Conservation (phyloP, 2,329 filamentous ascomycete species). For the Akanthomyces lecanii region DNA sequence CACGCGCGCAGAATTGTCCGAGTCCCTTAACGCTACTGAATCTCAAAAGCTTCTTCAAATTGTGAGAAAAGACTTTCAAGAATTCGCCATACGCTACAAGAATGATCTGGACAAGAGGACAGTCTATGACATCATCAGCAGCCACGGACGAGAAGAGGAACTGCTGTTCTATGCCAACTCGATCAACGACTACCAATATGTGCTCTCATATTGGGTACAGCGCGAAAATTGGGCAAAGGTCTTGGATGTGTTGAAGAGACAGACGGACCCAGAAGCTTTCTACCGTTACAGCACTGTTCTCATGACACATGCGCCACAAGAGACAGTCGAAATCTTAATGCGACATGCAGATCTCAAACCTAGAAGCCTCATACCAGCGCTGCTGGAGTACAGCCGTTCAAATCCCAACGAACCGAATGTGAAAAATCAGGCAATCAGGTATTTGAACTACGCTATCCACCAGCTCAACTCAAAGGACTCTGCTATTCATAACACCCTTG, state of each 20-base stretch:
- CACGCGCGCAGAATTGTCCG: slow-evolving; percentile 76
- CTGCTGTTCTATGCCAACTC: slow-evolving; percentile 85
- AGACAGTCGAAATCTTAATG: slow-evolving; percentile 94
- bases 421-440: slow-evolving; percentile 88
- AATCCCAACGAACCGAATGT: slow-evolving; percentile 58
- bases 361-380: slow-evolving; percentile 83
- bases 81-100: slow-evolving; percentile 83
- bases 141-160: slow-evolving; percentile 90
- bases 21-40: slow-evolving; percentile 65
- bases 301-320: slow-evolving; percentile 80
- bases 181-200: slow-evolving; percentile 89
- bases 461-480: slow-evolving; percentile 74
- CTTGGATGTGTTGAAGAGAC: slow-evolving; percentile 82
- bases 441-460: slow-evolving; percentile 90
- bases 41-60: slow-evolving; percentile 66
- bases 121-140: slow-evolving; percentile 92
- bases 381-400: slow-evolving; percentile 88
- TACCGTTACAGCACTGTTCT: slow-evolving; percentile 97
- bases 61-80: slow-evolving; percentile 76
- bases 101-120: slow-evolving; percentile 84
- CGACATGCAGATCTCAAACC: slow-evolving; percentile 80
- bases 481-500: slow-evolving; percentile 92
- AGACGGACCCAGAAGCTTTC: slow-evolving; percentile 88
- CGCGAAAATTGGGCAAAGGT: slow-evolving; percentile 88
- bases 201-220: slow-evolving; percentile 95